Evolutionary conservation across 139 green algal genomes (phyloP), one percentile per base, ranked within the genome.

Genomic region (Tetradesmus obliquus): DNA sequence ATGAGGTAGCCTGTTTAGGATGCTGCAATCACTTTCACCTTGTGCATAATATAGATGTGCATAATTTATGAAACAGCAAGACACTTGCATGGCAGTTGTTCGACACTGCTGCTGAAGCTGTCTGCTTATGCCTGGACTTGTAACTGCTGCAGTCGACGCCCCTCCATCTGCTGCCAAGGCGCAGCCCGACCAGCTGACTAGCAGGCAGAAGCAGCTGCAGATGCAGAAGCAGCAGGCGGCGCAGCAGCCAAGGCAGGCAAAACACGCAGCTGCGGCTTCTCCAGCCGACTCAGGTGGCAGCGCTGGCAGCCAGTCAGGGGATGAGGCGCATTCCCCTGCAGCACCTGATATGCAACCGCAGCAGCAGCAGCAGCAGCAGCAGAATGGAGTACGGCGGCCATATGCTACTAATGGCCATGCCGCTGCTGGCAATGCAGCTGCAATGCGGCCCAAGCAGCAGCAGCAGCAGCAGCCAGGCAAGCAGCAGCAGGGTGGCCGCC

Each of bases 211-310:
- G 74, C 72, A 91, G 55, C 19, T 58, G 20, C 57, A 88, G 79
- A 79, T 32, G 88, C 88, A 91, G 57, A 51, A 81, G 74, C 88
- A 85, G 88, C 76, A 90, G 5, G 66, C 66, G n/a, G 66, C n/a
- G 69, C 62, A 62, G 86, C 86, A 55, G 45, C 53, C 45, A 51
- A 82, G 62, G 66, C 86, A 51, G 69, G 5, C 55, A 69, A 45
- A 45, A 45, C 32, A 45, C 32, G 79, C n/a, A 24, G 17, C 66
- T 76, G 66, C 66, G n/a, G 66, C 66, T 24, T 76, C 66, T 6
- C 66, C 66, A 24, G 66, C 3, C n/a, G n/a, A 19, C 66, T 76
- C 17, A 54, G 19, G 45, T 32, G 54, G 81, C 81, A 86, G 81
- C 45, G 54, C 17, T 54, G 54, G 81, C 53, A 58, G 81, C 53